Conservation (phyloP, 2,329 filamentous ascomycete species). For the Sclerotinia trifoliorum region DNA sequence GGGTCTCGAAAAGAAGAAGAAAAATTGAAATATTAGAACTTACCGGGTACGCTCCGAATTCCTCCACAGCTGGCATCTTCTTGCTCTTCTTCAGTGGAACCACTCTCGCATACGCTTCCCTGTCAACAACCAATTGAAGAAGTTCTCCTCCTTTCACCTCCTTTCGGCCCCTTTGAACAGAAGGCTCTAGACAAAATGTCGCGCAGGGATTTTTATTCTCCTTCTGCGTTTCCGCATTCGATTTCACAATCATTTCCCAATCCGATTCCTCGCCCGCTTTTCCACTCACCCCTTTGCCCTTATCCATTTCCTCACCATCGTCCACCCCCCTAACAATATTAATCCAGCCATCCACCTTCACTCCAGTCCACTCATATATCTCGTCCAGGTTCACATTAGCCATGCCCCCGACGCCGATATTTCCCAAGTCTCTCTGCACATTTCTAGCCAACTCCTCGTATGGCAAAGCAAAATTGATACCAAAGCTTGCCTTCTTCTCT, state of each 20-base stretch:
- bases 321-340: slow-evolving; percentile 64
- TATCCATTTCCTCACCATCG: not conserved
- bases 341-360: slow-evolving; percentile 69
- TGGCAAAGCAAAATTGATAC: too few relatives aligned
- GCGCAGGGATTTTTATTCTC: not conserved
- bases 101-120: slow-evolving; percentile 1
- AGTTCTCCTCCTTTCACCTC: not conserved
- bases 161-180: not conserved
- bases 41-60: slow-evolving; percentile 32
- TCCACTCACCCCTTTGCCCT: not conserved
- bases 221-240: not conserved
- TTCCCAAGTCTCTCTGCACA: slow-evolving; percentile 67
- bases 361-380: slow-evolving; percentile 71
- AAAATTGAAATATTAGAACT: slow-evolving; percentile 20
- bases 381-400: slow-evolving; percentile 65
- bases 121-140: not conserved
- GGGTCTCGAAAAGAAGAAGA: not conserved
- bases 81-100: not conserved
- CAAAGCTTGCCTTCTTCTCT: slow-evolving; percentile 14
- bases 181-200: not conserved
- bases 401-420: slow-evolving; percentile 56
- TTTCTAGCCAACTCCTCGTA: slow-evolving; percentile 49
- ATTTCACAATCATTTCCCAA: slow-evolving; percentile 14
- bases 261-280: slow-evolving; percentile 21
- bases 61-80: not conserved